Base-by-base conservation (phyloP, 2,329 filamentous ascomycete species). In the Alternaria ventricosa region DNA sequence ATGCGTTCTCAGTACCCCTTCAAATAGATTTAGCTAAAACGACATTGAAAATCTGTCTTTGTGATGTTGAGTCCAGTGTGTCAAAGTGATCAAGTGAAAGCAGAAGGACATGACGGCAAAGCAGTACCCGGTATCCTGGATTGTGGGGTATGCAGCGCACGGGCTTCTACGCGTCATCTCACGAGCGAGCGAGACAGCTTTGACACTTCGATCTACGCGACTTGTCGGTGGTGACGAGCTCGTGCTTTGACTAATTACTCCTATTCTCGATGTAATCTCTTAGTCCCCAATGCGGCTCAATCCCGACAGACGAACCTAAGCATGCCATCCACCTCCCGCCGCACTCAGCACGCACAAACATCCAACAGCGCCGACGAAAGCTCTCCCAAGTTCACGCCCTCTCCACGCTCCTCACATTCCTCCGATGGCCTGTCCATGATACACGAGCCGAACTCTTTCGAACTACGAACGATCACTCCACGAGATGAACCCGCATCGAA, bases 311-410 rank as follows among this genome's bases (percentile, higher is more conserved):
- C 50, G n/a, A 54, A 58, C 18, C 65, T 60, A 65, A 51, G 51
- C 46, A 71, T 69, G 70, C 33, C 63, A 4, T 65, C 57, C 41
- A 58, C 68, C 25, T 51, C 67, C 56, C 65, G 46, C 56, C 72
- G 57, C 57, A 64, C 55, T 53, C 60, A 59, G 51, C 62, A 58
- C 47, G 60, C 64, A 55, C 61, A 64, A 56, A 45, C 64, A 6
- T 73, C 67, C 46, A 67, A 61, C 43, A 75, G 71, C 61, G 73
- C 69, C 15, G 64, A 70, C 27, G 70, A 71, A 27, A 68, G 64
- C 9, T 72, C 69, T 7, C 64, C 64, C 4, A 65, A 66, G 30
- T 58, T 70, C 43, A 75, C 75, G 7, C 74, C 73, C 3, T 71
- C 68, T n/a, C 64, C 64, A 41, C 69, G 65, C 28, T 70, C 73